phyloP scores from a whole-genome alignment of 768 basidiomycete species.

The Paxillus rubicundulus region DNA sequence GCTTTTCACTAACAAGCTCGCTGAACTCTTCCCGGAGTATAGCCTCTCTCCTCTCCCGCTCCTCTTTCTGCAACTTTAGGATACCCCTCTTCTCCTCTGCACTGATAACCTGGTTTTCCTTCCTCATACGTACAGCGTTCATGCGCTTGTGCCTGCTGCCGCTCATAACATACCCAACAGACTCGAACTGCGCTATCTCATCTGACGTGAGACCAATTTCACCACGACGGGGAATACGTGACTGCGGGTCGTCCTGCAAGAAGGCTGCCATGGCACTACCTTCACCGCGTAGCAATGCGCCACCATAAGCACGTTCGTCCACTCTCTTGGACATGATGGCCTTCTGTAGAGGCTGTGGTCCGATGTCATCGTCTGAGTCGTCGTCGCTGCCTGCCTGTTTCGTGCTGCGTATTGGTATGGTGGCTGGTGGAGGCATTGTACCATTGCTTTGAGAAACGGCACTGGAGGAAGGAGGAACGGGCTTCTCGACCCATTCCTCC shows the following conservation, averaged over 20 bases:
- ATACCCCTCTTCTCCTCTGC: constrained; percentile 98
- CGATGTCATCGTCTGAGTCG: constrained; percentile 67
- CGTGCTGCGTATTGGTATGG: constrained; percentile 14
- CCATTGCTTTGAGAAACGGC: constrained; percentile 18
- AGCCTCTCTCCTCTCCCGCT: constrained; percentile 86
- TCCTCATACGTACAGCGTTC: constrained; percentile 98
- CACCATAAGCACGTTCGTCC: constrained; percentile 86
- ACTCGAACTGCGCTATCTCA: constrained; percentile 85
- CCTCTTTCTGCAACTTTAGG: constrained; percentile 90
- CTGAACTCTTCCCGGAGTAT: constrained; percentile 88
- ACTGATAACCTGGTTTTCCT: constrained; percentile 99
- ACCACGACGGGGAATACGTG: constrained; percentile 96
- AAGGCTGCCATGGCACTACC: constrained; percentile 98
- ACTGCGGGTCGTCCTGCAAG: constrained; percentile 77
- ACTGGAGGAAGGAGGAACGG: constrained; percentile 30
- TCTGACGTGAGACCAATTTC: constrained; percentile 92
- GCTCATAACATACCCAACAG: constrained; percentile 96
- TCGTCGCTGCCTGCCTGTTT: constrained; percentile 32
- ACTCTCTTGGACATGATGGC: constrained; percentile 47
- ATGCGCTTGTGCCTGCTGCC: constrained; percentile 92
- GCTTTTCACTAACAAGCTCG: constrained; percentile 73
- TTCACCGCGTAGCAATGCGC: constrained; percentile 90
- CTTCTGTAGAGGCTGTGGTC: constrained; percentile 67
- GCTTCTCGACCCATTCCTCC: constrained; percentile 71
- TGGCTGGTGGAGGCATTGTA: constrained; percentile 24